Evolutionary conservation across 148 eudicot species (phyloP).

Genomic region (Pharnaceum exiguum): DNA sequence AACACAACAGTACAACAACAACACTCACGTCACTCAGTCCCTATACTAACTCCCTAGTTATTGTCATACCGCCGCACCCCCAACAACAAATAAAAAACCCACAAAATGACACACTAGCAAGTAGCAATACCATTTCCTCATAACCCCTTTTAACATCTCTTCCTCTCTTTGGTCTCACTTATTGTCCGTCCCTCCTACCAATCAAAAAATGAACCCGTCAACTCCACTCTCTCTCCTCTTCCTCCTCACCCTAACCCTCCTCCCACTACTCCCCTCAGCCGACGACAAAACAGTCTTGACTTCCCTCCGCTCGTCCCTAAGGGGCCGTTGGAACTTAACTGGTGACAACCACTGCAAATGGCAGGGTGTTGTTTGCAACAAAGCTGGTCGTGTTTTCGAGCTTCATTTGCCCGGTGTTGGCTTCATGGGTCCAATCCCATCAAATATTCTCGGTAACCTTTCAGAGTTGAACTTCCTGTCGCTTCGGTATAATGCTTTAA

Average conservation of each 20-base stretch:
- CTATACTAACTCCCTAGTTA: too few species aligned
- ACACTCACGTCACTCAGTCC: too few species aligned
- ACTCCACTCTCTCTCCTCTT: slow-evolving; percentile 19
- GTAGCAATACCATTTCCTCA: background rate
- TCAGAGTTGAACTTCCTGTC: slow-evolving; percentile 45
- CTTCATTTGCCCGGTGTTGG: slow-evolving; percentile 75
- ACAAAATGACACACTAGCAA: background rate
- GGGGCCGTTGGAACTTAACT: slow-evolving; percentile 62
- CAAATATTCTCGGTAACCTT: slow-evolving; percentile 41
- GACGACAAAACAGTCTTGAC: slow-evolving; percentile 45
- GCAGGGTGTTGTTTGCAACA: slow-evolving; percentile 50
- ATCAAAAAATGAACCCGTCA: slow-evolving; percentile 9
- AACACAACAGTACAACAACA: too few species aligned
- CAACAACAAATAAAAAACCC: too few species aligned
- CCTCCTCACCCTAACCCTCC: slow-evolving; percentile 10
- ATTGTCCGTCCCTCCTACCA: background rate
- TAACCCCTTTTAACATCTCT: background rate
- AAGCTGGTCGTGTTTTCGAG: slow-evolving; percentile 33
- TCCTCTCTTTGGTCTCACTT: too few species aligned
- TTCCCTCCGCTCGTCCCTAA: slow-evolving; percentile 45
- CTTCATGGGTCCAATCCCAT: slow-evolving; percentile 55
- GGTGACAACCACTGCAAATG: slow-evolving; percentile 46
- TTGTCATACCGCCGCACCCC: too few species aligned
- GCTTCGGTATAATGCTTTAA: slow-evolving; percentile 61
- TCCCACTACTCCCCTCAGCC: slow-evolving; percentile 9